phyloP scores from a whole-genome alignment of 805 yeast genomes.

The Kodamaea lidongshanica region DNA sequence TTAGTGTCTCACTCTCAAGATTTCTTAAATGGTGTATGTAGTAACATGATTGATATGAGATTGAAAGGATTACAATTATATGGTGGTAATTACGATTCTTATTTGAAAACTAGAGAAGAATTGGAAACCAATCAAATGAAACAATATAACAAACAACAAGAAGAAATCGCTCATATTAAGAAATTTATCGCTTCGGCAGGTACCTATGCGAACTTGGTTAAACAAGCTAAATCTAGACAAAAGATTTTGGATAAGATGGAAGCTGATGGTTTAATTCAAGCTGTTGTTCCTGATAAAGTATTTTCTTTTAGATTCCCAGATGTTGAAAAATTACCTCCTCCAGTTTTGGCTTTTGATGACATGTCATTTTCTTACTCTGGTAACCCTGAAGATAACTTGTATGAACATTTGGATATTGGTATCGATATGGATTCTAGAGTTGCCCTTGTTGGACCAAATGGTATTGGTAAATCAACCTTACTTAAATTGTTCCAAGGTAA shows the following conservation, averaged over 20 bases:
- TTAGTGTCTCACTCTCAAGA: slow-evolving; percentile 97
- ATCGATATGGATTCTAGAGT: slow-evolving; percentile 99
- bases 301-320: slow-evolving; percentile 92
- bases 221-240: slow-evolving; percentile 98
- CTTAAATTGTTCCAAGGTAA: slow-evolving; percentile 96
- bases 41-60: slow-evolving; percentile 98
- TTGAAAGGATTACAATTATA: slow-evolving; percentile 62
- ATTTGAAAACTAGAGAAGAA: slow-evolving; percentile 90
- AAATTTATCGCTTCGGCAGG: slow-evolving; percentile 99
- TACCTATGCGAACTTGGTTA: slow-evolving; percentile 97
- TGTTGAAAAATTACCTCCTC: slow-evolving; percentile 97
- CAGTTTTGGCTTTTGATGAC: slow-evolving; percentile 93
- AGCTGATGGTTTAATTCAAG: slow-evolving; percentile 94
- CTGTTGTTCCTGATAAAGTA: slow-evolving; percentile 88
- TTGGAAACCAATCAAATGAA: slow-evolving; percentile 96
- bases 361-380: slow-evolving; percentile 90
- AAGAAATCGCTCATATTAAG: slow-evolving; percentile 96
- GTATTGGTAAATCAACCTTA: slow-evolving; percentile 97
- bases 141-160: slow-evolving; percentile 95
- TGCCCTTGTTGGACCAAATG: slow-evolving; percentile 97
- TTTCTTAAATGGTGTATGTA: slow-evolving; percentile 98
- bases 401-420: slow-evolving; percentile 91
- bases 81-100: slow-evolving; percentile 99
- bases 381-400: slow-evolving; percentile 75
- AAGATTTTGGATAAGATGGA: slow-evolving; percentile 99